Conservation (phyloP, 371 early-diverging fungal genomes). For the Mucor velutinosus region DNA sequence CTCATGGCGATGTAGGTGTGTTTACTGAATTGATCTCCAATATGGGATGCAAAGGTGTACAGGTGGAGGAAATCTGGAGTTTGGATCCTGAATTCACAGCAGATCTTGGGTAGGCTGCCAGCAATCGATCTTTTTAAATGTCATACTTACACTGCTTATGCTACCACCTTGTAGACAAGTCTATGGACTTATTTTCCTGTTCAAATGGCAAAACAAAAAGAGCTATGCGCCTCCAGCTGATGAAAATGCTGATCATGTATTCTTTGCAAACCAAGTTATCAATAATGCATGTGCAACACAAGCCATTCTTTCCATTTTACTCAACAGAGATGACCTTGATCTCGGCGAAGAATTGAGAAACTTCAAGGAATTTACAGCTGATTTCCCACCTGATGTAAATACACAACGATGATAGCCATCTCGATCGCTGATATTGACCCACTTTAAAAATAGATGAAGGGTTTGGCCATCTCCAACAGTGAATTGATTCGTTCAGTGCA, state of each 20-base stretch:
- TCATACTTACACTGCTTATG: not conserved
- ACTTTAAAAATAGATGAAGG: constrained; percentile 60
- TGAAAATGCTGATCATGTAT: constrained; percentile 52
- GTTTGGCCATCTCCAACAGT: constrained; percentile 82
- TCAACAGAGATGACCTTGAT: constrained; percentile 75
- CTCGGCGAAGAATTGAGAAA: constrained; percentile 72
- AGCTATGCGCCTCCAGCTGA: constrained; percentile 26
- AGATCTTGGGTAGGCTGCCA: constrained; percentile 51
- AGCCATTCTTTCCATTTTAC: constrained; percentile 85
- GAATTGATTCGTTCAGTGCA: constrained; percentile 82
- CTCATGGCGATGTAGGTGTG: constrained; percentile 57
- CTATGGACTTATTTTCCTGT: constrained; percentile 89
- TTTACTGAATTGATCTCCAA: constrained; percentile 87
- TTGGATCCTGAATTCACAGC: constrained; percentile 59
- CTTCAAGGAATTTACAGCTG: constrained; percentile 80
- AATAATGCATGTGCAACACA: constrained; percentile 95
- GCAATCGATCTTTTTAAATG: too few relatives aligned
- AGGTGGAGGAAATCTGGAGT: constrained; percentile 84
- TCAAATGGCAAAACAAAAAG: constrained; percentile 76
- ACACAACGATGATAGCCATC: too few relatives aligned
- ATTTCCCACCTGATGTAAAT: constrained; percentile 80
- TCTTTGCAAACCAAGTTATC: constrained; percentile 77
- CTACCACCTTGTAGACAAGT: constrained; percentile 56
- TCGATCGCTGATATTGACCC: not conserved
- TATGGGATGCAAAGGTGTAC: constrained; percentile 83